Conservation (phyloP, 768 basidiomycete genomes). For the Boletus bicolor region DNA sequence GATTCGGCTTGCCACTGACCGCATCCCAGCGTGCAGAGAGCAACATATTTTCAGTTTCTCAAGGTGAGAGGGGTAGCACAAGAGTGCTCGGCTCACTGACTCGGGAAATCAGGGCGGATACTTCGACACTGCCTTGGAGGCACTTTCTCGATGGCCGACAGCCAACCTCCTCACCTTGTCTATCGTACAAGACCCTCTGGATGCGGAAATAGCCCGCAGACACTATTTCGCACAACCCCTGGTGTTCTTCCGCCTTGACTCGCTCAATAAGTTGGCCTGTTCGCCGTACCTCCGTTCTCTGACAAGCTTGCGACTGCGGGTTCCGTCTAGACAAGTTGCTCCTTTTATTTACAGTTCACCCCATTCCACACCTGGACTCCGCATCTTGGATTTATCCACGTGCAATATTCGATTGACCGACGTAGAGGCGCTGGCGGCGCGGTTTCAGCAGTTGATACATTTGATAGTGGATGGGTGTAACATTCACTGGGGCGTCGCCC, state of each 20-base stretch:
- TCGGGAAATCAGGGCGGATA: constrained; percentile 61
- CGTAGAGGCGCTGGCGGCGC: constrained; percentile 50
- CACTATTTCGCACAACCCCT: constrained; percentile 77
- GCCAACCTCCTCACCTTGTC: constrained; percentile 46
- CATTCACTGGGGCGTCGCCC: constrained; percentile 48
- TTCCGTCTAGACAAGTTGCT: constrained; percentile 64
- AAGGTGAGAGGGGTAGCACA: constrained; percentile 40
- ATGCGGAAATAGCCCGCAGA: constrained; percentile 35
- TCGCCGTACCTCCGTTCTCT: constrained; percentile 45
- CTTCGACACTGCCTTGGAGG: constrained; percentile 69
- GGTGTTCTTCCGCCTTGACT: constrained; percentile 74
- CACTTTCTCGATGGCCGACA: constrained; percentile 62
- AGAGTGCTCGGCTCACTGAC: not conserved
- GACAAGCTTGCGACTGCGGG: constrained; percentile 60
- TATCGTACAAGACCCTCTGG: constrained; percentile 64
- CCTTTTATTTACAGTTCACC: constrained; percentile 35
- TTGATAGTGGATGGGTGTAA: constrained; percentile 70
- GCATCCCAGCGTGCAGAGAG: constrained; percentile 55
- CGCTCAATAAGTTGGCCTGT: constrained; percentile 45
- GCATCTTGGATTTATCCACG: constrained; percentile 75
- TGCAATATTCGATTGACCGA: constrained; percentile 54
- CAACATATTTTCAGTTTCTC: constrained; percentile 80
- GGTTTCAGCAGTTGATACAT: constrained; percentile 52
- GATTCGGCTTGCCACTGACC: not conserved
- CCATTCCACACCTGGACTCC: constrained; percentile 42